A percentile compares a stretch with the other conserved stretches of the same genome.
These are phyloP conservation scores for Ophiostoma tasmaniense DNA, from an alignment of 2,329 filamentous ascomycete species.

Conservation along the genomic window DNA sequence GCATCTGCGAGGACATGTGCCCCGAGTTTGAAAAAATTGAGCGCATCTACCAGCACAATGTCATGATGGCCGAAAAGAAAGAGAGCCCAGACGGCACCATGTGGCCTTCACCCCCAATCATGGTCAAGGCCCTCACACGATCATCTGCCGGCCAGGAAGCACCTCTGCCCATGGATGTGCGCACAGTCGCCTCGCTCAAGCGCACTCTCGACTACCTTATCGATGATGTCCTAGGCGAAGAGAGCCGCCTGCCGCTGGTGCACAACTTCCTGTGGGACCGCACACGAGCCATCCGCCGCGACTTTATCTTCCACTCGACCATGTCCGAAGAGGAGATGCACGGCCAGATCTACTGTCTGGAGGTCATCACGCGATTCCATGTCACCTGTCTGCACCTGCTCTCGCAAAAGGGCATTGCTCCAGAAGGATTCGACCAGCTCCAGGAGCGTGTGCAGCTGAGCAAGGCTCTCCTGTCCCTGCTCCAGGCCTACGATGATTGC, in stretches of 20 bases:
- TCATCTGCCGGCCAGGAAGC: conserved; percentile 61
- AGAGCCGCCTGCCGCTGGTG: conserved; percentile 41
- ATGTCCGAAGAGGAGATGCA: conserved; percentile 49
- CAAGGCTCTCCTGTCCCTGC: conserved; percentile 56
- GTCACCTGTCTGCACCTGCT: conserved; percentile 56
- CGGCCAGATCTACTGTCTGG: conserved; percentile 54
- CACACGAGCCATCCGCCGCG: conserved; percentile 57
- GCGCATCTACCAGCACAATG: conserved; percentile 53
- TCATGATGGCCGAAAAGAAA: conserved; percentile 48
- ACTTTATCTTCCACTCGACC: conserved; percentile 59
- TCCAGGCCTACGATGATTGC: conserved; percentile 59
- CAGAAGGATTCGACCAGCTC: conserved; percentile 55
- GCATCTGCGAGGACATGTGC: conserved; percentile 62
- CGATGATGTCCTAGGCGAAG: conserved; percentile 49
- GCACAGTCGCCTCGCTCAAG: conserved; percentile 50
- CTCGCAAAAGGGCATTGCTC: conserved; percentile 45
- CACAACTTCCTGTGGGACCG: conserved; percentile 63
- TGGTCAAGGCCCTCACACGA: conserved; percentile 60
- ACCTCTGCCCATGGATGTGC: conserved; percentile 59
- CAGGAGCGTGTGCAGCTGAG: conserved; percentile 61
- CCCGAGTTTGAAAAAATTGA: conserved; percentile 58
- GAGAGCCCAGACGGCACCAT: conserved; percentile 31
- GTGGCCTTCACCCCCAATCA: conserved; percentile 42
- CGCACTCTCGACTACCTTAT: conserved; percentile 56
- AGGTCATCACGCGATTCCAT: conserved; percentile 59